Base-by-base conservation (phyloP, 2,329 filamentous ascomycete genomes). In the Colletotrichum sp. region DNA sequence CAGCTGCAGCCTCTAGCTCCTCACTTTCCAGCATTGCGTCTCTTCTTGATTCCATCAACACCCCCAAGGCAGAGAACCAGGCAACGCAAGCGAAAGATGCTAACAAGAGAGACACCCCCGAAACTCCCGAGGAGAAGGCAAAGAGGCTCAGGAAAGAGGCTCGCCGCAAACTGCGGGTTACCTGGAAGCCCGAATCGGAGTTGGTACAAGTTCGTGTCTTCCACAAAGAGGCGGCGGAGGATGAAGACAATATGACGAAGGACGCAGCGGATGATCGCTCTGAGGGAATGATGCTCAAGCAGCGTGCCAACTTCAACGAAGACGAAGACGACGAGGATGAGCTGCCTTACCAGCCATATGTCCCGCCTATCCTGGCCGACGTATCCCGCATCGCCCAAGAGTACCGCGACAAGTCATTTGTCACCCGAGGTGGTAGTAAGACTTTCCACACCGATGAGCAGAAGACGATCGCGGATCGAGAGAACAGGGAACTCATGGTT, bases 231-330 rank as follows among this genome's bases (percentile, higher is more conserved):
- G 92, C 91, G 2, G 89, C 90, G 2, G 94, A 96, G 81, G 93
- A 95, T 79, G 89, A 92, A 73, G 88, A 89, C 71, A 93, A 92
- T 80, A 92, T 95, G 89, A 90, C 93, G 55, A 91, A 92, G 65
- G 94, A 96, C 82, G 93, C 93, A 6, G 90, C 90, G 34, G 94
- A 96, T 81, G 93, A 95, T 80, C 92, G 92, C 66, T 92, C 92
- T 7, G 95, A 95, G 80, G 93, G 94, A 65, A 92, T 94, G 87
- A 92, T 93, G 79, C 85, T 93, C 69, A 93, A 92, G 80, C 88
- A 89, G 78, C 87, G 89, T n/a, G 83, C 82, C 24, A 77, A 82
- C 62, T 85, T 88, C 9, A 87, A 88, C 32, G 86, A 88, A 60
- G 90, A 91, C 4, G 90, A 93, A 1, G 90, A 93, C 13, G 89